Base-by-base conservation (phyloP, 2,329 filamentous ascomycete genomes). In the Alternaria postmessia region DNA sequence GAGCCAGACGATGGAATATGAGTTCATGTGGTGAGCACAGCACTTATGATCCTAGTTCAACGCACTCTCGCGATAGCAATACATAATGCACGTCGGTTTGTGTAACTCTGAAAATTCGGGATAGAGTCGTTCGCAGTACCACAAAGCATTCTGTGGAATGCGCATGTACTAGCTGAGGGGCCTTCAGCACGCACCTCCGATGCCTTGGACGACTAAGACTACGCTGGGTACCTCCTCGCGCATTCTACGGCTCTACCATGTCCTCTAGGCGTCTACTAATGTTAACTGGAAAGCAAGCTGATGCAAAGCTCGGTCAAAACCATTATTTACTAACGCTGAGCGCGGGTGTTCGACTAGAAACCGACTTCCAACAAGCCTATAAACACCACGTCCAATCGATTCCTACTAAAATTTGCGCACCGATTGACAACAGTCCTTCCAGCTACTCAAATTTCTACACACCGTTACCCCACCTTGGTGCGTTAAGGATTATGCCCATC, bases 401-500 rank as follows among this genome's bases (percentile, higher is more conserved):
- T 12, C 20, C 7, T 14, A 8, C 20, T 1, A 24, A 4, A 12
- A 16, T 8, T 24, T 42, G 20, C 12, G 6, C 20, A 24, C 16
- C 20, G 7, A 24, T 3, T 16, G 11, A 7, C 39, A 42, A 11
- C n/a, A n/a, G 6, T 22, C 6, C 8, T 5, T 38, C 9, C 32
- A 11, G 4, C 5, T 11, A 38, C 6, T 20, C 20, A 39, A 9
- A 14, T 9, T 7, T 26, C 22, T 51, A 51, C 28, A 71, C 58
- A 55, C 68, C 68, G 3, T 34, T 54, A 46, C 71, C 71, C 70
- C 70, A 75, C 32, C 66, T 67, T 6, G 88, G 88, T 47, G 88
- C 84, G 65, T 89, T 87, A 62, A 89, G 82, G 59, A 89, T 81
- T 55, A 90, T 83, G 2, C 83, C 88, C 86, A 88, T 89, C 46